phyloP scores from a whole-genome alignment of 1,284 basidiomycete species.

The Phlebopus sp. region DNA sequence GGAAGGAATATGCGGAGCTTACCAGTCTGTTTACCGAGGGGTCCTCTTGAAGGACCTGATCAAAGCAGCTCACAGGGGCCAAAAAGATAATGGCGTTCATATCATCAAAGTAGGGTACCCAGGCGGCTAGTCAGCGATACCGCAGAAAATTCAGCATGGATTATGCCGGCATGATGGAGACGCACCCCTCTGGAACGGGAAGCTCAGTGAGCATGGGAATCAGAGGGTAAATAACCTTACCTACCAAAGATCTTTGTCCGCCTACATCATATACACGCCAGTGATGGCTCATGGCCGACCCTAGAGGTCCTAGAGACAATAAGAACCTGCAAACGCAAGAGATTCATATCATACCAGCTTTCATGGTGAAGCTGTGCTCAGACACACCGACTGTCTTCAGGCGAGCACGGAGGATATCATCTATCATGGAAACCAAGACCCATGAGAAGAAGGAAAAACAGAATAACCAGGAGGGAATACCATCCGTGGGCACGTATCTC shows the following conservation, averaged over 20 bases:
- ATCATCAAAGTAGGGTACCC: conserved; percentile 46
- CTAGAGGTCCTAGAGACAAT: conserved; percentile 22
- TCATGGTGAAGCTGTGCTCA: conserved; percentile 39
- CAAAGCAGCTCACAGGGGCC: conserved; percentile 60
- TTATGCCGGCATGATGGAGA: background rate
- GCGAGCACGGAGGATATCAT: conserved; percentile 36
- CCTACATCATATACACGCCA: conserved; percentile 39
- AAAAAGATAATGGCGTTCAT: conserved; percentile 67
- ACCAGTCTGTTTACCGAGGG: conserved; percentile 58
- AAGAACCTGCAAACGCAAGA: conserved; percentile 5
- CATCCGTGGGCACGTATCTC: conserved; percentile 44
- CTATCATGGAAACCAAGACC: conserved; percentile 11
- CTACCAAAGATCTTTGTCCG: conserved; percentile 35
- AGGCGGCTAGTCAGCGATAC: conserved; percentile 25
- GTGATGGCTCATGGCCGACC: conserved; percentile 31
- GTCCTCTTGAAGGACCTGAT: conserved; percentile 62
- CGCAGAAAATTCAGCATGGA: too few relatives aligned
- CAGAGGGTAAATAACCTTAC: conserved; percentile 6
- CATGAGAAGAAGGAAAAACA: background rate
- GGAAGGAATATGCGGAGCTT: conserved; percentile 5
- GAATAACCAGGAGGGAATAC: conserved; percentile 20
- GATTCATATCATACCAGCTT: conserved; percentile 22
- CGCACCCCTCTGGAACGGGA: conserved; percentile 25
- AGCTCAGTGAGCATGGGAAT: background rate
- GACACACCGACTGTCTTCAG: conserved; percentile 42